Conservation (phyloP, 2,329 filamentous ascomycete species). For the Sphaerulina musiva region DNA sequence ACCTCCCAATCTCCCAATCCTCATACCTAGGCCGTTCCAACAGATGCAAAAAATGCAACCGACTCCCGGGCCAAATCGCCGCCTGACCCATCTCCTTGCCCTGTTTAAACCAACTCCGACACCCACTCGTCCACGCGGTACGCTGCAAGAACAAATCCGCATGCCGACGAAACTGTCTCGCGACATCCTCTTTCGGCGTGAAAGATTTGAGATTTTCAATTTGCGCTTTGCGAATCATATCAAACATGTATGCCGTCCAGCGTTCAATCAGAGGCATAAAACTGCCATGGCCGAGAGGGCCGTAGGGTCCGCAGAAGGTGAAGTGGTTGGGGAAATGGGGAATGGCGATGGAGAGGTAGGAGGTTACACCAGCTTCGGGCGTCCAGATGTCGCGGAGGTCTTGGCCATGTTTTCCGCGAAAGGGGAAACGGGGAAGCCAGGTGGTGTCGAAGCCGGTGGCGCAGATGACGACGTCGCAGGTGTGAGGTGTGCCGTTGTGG, state of each 20-base stretch:
- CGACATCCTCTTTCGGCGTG: slow-evolving; percentile 31
- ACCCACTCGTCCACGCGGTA: slow-evolving; percentile 35
- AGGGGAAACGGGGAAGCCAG: slow-evolving; percentile 32
- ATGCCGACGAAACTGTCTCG: slow-evolving; percentile 36
- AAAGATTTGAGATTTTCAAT: slow-evolving; percentile 40
- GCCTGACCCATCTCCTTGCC: slow-evolving; percentile 35
- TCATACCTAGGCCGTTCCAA: slow-evolving; percentile 36
- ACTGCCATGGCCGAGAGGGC: slow-evolving; percentile 37
- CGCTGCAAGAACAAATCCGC: slow-evolving; percentile 38
- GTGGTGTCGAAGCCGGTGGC: slow-evolving; percentile 36
- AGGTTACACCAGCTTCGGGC: slow-evolving; percentile 32
- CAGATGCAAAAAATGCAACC: slow-evolving; percentile 37
- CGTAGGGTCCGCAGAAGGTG: slow-evolving; percentile 39
- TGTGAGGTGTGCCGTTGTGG: slow-evolving; percentile 27
- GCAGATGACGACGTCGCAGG: slow-evolving; percentile 35
- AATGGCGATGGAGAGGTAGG: slow-evolving; percentile 39
- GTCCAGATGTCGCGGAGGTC: slow-evolving; percentile 37
- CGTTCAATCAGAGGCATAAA: slow-evolving; percentile 40
- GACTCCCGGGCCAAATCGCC: slow-evolving; percentile 36
- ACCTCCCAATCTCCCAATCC: slow-evolving; percentile 40
- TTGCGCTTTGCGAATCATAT: slow-evolving; percentile 38
- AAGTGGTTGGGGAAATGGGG: slow-evolving; percentile 43
- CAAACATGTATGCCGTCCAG: slow-evolving; percentile 38
- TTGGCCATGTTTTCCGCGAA: slow-evolving; percentile 21
- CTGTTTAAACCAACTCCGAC: slow-evolving; percentile 35